Evolutionary conservation across 352 stramenopile species (phyloP).

Genomic region (Phytophthora ohioensis): DNA sequence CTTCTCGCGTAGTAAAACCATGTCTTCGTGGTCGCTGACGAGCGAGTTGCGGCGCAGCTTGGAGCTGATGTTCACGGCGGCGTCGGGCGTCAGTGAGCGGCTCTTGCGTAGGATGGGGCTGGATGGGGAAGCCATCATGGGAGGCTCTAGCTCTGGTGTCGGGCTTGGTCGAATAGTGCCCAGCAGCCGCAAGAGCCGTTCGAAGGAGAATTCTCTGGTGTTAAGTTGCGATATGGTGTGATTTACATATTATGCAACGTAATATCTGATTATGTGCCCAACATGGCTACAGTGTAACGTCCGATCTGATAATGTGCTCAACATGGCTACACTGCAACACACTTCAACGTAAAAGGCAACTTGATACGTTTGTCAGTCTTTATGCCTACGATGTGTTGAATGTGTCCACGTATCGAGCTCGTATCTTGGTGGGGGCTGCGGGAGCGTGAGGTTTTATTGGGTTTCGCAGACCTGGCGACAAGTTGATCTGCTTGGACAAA

Average conservation of each 20-base stretch:
- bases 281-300: background rate
- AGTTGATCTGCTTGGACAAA: slow-evolving; percentile 23
- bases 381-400: slow-evolving; percentile 43
- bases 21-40: slow-evolving; percentile 69
- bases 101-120: slow-evolving; percentile 34
- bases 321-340: background rate
- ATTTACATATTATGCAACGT: background rate
- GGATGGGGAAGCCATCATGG: slow-evolving; percentile 41
- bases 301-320: background rate
- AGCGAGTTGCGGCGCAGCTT: slow-evolving; percentile 62
- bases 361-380: background rate
- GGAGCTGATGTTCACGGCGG: slow-evolving; percentile 44
- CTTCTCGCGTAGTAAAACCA: slow-evolving; percentile 78
- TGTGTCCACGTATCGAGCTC: slow-evolving; percentile 53
- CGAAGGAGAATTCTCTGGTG: slow-evolving; percentile 23
- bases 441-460: slow-evolving; percentile 28
- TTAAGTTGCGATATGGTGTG: slow-evolving; percentile 11
- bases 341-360: slow-evolving; percentile 10
- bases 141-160: background rate
- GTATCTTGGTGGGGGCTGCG: slow-evolving; percentile 27
- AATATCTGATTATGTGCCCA: background rate
- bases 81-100: slow-evolving; percentile 24
- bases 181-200: slow-evolving; percentile 22
- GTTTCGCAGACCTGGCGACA: slow-evolving; percentile 23
- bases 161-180: slow-evolving; percentile 11